Conservation (phyloP, 2,329 filamentous ascomycete genomes). For the Paecilomyces niveus region DNA sequence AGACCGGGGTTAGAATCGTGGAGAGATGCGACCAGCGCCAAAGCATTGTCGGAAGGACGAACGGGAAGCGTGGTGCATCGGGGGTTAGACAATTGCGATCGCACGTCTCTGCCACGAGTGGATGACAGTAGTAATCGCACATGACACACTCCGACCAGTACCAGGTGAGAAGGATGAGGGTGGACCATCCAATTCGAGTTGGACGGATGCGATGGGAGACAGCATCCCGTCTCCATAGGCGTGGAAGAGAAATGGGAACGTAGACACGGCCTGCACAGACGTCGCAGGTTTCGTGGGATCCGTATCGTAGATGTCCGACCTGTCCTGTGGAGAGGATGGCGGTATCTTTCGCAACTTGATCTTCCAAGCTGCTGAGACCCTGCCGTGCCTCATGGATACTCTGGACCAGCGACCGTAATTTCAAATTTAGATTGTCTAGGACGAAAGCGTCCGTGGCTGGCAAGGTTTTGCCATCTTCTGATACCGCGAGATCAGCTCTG, state of each 20-base stretch:
- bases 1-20: constrained; percentile 19
- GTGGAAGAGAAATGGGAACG: constrained; percentile 27
- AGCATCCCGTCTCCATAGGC: constrained; percentile 25
- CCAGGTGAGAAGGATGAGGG: constrained; percentile 40
- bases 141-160: constrained; percentile 42
- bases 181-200: constrained; percentile 32
- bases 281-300: constrained; percentile 16
- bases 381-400: constrained; percentile 36
- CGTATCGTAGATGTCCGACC: constrained; percentile 4
- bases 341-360: constrained; percentile 23
- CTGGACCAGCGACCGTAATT: constrained; percentile 31
- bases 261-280: constrained; percentile 21
- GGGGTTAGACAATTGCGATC: constrained; percentile 44
- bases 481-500: constrained; percentile 13
- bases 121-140: constrained; percentile 47
- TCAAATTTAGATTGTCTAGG: constrained; percentile 31
- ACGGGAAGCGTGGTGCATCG: constrained; percentile 48
- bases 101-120: constrained; percentile 41
- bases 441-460: constrained; percentile 15
- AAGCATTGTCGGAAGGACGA: constrained; percentile 49
- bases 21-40: constrained; percentile 39
- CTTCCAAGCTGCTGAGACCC: constrained; percentile 32
- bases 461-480: constrained; percentile 2
- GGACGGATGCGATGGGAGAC: constrained; percentile 21
- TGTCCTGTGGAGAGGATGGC: constrained; percentile 5